Evolutionary conservation across 2,329 filamentous ascomycete species (phyloP).

Genomic region (Cercospora sojina): DNA sequence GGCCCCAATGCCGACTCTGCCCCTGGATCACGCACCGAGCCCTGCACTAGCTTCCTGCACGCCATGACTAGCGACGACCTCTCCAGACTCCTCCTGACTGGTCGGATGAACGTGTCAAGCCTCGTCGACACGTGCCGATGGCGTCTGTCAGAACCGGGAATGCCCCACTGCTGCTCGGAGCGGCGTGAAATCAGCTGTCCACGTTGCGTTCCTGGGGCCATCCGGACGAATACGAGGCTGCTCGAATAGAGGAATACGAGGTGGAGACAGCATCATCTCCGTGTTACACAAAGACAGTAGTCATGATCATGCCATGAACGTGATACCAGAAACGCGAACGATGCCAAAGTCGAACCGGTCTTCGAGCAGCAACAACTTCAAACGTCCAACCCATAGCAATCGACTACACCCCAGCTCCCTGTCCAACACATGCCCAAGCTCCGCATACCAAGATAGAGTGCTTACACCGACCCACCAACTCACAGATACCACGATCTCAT

Average conservation of each 20-base stretch:
- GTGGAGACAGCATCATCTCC: background rate
- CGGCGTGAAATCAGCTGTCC: background rate
- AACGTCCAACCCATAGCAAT: background rate
- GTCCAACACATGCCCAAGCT: background rate
- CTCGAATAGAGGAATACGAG: background rate
- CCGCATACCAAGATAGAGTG: background rate
- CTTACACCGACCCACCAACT: background rate
- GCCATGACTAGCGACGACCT: conserved; percentile 3
- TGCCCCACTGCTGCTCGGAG: background rate
- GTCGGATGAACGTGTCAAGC: background rate
- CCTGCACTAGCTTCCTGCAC: conserved; percentile 13
- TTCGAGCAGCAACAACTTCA: background rate
- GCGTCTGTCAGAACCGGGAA: background rate
- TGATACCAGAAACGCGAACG: background rate
- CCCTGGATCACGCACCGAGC: background rate
- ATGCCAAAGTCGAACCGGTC: background rate
- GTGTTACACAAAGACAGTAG: background rate
- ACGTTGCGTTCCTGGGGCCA: background rate
- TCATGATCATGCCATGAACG: background rate
- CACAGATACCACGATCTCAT: background rate
- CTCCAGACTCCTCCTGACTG: background rate
- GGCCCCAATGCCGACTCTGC: background rate
- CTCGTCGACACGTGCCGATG: background rate
- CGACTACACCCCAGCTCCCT: background rate
- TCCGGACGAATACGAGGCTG: background rate